Percentiles rank a stretch among this genome's conserved stretches.
Evolutionary conservation across 2,329 filamentous ascomycete species (phyloP).

Genomic region (Talaromyces pinophilus): DNA sequence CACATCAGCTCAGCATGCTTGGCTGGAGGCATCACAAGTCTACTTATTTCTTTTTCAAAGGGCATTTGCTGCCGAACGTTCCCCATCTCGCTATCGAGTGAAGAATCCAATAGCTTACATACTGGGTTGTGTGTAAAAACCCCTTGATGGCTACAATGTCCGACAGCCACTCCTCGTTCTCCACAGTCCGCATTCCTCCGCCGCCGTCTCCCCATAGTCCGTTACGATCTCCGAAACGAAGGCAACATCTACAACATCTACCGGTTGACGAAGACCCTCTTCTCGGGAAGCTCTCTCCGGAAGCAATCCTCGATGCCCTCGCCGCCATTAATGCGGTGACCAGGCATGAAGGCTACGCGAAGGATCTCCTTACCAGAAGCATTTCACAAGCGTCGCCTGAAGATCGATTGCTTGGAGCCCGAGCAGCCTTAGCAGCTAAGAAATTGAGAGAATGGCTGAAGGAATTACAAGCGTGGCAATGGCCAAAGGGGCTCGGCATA

Average conservation of each 20-base stretch:
- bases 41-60: constrained; percentile 14
- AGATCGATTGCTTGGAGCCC: constrained; percentile 60
- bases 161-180: constrained; percentile 32
- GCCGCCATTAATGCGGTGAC: constrained; percentile 45
- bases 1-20: constrained; percentile 23
- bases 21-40: constrained; percentile 12
- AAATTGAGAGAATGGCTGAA: constrained; percentile 60
- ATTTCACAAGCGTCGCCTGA: constrained; percentile 58
- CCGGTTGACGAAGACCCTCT: constrained; percentile 49
- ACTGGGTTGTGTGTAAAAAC: not conserved
- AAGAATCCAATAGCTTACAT: constrained; percentile 8
- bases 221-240: constrained; percentile 43
- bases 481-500: constrained; percentile 49
- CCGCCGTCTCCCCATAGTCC: constrained; percentile 37
- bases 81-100: constrained; percentile 12
- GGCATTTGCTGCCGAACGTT: constrained; percentile 20
- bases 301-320: constrained; percentile 55
- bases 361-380: constrained; percentile 49
- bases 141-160: constrained; percentile 25
- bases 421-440: constrained; percentile 61
- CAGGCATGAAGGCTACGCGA: constrained; percentile 39
- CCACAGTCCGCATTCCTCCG: constrained; percentile 34
- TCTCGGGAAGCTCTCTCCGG: constrained; percentile 56
- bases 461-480: constrained; percentile 62
- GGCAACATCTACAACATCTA: constrained; percentile 38